Evolutionary conservation across 495 filamentous ascomycete genomes (phyloP).

Genomic region (Penicillium herquei): DNA sequence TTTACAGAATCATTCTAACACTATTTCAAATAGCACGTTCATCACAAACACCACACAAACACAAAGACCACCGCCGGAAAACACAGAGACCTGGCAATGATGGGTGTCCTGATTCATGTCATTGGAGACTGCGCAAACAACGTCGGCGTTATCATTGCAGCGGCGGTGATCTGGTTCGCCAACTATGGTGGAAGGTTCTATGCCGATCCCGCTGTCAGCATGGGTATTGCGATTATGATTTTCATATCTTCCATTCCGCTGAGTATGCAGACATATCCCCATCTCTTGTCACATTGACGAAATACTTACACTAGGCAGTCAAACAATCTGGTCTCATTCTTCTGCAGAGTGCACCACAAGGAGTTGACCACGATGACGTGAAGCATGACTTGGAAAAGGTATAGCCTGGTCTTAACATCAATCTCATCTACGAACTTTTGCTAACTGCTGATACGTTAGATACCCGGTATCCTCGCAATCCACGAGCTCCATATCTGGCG

Average conservation of each 20-base stretch:
- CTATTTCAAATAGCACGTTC: conserved; percentile 3
- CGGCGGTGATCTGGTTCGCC: conserved; percentile 41
- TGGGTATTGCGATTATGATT: conserved; percentile 47
- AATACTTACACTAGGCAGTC: conserved; percentile 14
- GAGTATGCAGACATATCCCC: conserved; percentile 15
- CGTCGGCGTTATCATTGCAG: conserved; percentile 44
- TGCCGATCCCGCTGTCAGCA: conserved; percentile 45
- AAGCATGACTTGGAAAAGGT: conserved; percentile 59
- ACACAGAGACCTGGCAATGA: conserved; percentile 37
- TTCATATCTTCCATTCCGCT: conserved; percentile 40
- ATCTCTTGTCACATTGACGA: conserved; percentile 18
- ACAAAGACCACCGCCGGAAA: background rate
- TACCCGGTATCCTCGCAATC: conserved; percentile 37
- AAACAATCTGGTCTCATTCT: conserved; percentile 53
- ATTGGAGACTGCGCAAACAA: conserved; percentile 47
- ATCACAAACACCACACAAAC: conserved; percentile 5
- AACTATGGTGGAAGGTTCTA: conserved; percentile 38
- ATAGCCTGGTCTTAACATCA: background rate
- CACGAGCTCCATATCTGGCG: conserved; percentile 51
- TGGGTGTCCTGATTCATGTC: conserved; percentile 50
- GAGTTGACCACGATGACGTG: conserved; percentile 71
- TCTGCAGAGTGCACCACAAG: conserved; percentile 75
- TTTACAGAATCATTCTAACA: too few relatives aligned
- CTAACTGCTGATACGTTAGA: conserved; percentile 4
- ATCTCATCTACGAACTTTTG: background rate